Conservation (phyloP, 2,329 filamentous ascomycete genomes). For the Epichloe festucae region DNA sequence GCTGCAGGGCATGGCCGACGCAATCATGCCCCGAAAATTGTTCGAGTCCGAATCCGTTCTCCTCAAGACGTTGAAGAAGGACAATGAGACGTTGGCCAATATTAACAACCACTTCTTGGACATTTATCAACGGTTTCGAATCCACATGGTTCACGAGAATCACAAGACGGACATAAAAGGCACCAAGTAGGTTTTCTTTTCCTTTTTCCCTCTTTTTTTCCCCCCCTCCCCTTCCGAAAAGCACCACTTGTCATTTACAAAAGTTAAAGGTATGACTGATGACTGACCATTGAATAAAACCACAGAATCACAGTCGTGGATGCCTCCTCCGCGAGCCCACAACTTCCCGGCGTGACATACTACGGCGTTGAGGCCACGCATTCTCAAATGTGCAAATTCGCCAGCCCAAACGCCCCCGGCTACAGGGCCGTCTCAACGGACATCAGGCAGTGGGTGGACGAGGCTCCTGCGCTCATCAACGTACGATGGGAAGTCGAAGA, state of each 20-base stretch:
- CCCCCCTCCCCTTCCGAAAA: too few relatives aligned
- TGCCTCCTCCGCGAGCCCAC: conserved; percentile 54
- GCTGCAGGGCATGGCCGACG: conserved; percentile 54
- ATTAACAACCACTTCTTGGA: conserved; percentile 64
- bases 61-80: conserved; percentile 55
- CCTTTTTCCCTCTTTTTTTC: too few relatives aligned
- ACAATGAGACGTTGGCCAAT: conserved; percentile 61
- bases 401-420: conserved; percentile 49
- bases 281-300: too few relatives aligned
- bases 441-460: conserved; percentile 37
- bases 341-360: conserved; percentile 55
- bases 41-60: conserved; percentile 56
- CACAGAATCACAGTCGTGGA: conserved; percentile 50
- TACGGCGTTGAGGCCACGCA: conserved; percentile 67
- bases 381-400: conserved; percentile 60
- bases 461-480: conserved; percentile 40
- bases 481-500: conserved; percentile 49
- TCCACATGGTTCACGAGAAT: conserved; percentile 67
- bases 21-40: conserved; percentile 50
- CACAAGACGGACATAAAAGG: conserved; percentile 57
- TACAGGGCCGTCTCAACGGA: conserved; percentile 41
- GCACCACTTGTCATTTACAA: too few relatives aligned
- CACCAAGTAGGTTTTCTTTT: conserved; percentile 29
- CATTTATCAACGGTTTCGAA: conserved; percentile 55
- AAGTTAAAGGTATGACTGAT: too few relatives aligned